A percentile compares a stretch with the other conserved stretches of the same genome.
Conservation (phyloP, 257 asterid genomes). For the Ophiorrhiza pumila region DNA sequence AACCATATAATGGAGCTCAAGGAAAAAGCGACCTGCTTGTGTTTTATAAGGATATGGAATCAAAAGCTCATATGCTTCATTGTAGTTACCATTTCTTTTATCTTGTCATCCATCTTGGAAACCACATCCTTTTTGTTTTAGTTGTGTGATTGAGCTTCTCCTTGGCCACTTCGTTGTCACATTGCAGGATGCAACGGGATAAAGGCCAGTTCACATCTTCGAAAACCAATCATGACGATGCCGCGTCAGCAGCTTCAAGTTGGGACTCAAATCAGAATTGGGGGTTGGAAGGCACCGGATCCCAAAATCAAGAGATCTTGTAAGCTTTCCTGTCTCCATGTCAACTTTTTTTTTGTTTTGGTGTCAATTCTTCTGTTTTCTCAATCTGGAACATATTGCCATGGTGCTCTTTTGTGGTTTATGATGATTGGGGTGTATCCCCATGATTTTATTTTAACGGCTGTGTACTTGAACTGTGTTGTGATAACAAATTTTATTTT, state of each 20-base stretch:
- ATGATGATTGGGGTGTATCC: background rate
- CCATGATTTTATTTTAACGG: background rate
- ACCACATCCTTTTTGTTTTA: background rate
- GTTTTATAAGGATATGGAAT: background rate
- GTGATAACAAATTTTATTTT: background rate
- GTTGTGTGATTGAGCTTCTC: background rate
- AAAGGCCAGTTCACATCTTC: slow-evolving; percentile 80
- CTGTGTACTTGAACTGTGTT: background rate
- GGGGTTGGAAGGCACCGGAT: slow-evolving; percentile 48
- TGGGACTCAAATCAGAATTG: slow-evolving; percentile 63
- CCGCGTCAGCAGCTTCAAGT: slow-evolving; percentile 56
- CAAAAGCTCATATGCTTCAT: background rate
- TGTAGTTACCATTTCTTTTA: background rate
- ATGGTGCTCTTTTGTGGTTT: background rate
- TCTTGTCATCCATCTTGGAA: background rate
- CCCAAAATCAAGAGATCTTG: slow-evolving; percentile 49
- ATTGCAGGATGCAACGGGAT: slow-evolving; percentile 65
- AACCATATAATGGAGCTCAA: background rate
- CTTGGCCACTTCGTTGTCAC: slow-evolving; percentile 11
- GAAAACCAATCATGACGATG: slow-evolving; percentile 53
- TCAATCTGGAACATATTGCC: background rate
- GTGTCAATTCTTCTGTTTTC: background rate
- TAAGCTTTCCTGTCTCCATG: slow-evolving; percentile 28
- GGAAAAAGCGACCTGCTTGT: background rate
- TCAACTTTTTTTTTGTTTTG: background rate